Conservation (phyloP, 805 yeast species). For the Lachancea nothofagi region DNA sequence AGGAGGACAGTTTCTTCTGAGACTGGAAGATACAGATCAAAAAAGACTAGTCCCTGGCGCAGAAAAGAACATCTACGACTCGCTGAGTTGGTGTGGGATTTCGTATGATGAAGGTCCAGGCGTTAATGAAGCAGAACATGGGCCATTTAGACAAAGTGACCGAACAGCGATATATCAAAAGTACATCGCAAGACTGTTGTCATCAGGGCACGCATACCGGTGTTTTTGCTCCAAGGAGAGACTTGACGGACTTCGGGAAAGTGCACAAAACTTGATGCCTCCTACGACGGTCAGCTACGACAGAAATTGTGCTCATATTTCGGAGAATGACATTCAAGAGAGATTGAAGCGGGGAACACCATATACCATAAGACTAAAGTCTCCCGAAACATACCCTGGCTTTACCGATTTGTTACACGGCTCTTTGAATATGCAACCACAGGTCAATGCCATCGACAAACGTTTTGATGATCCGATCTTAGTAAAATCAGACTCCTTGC, state of each 20-base stretch:
- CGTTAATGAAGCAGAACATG: constrained; percentile 33
- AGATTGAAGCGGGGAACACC: constrained; percentile 34
- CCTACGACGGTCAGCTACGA: constrained; percentile 93
- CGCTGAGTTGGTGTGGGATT: constrained; percentile 73
- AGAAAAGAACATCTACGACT: constrained; percentile 69
- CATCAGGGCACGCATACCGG: constrained; percentile 70
- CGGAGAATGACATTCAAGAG: constrained; percentile 37
- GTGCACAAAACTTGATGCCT: constrained; percentile 71
- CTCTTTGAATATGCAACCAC: constrained; percentile 67
- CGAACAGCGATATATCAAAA: constrained; percentile 59
- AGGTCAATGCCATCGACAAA: constrained; percentile 59
- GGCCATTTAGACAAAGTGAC: constrained; percentile 84
- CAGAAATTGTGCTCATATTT: constrained; percentile 58
- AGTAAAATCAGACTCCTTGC: constrained; percentile 88
- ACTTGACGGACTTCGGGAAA: constrained; percentile 56
- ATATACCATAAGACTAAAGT: constrained; percentile 64
- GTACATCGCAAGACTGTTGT: constrained; percentile 52
- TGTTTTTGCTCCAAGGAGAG: constrained; percentile 85
- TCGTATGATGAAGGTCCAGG: constrained; percentile 80
- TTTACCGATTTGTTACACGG: constrained; percentile 81
- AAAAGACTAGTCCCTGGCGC: constrained; percentile 75
- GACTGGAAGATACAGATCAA: constrained; percentile 93
- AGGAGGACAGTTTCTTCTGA: constrained; percentile 69
- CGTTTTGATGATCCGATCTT: constrained; percentile 87
- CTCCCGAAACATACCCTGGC: constrained; percentile 65